Evolutionary conservation across 2,329 filamentous ascomycete species (phyloP), one percentile per base, ranked within the genome.

Genomic region (Aureobasidium sp.): DNA sequence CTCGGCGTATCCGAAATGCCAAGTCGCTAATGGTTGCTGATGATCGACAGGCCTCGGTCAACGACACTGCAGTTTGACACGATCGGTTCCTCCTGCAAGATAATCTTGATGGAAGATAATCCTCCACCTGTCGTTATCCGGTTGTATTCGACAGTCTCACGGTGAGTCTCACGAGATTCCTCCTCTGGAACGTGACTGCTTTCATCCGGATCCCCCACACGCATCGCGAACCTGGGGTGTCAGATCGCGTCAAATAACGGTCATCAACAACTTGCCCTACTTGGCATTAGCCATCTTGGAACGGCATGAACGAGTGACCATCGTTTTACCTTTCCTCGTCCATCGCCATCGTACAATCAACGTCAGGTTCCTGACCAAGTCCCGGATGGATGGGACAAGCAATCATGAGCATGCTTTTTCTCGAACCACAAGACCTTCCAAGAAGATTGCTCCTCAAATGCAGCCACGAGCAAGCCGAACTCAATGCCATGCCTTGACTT

Each of bases 381-480:
- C 37, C 32, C 50, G 50, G 50, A 54, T 54, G 50, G 50, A 54
- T 54, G 50, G 50, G 37, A 41, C 36, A 42, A 27, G 27, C 15
- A 39, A 52, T 52, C 9, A 21, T 8, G 25, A 8, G 29, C 49
- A 54, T 54, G 50, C 50, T 54, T 54, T 53, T 54, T 54, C 50
- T 54, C 37, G 50, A 42, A 32, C 27, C 10, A 11, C 25, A n/a
- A 54, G 21, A 7, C 9, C 27, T 54, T 42, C 50, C 7, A 42
- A 27, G 13, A 41, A 6, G 50, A 42, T 41, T 41, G 25, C 25
- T 54, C 36, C 32, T 36, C 50, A 16, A 5, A 27, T 41, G 27
- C 50, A 54, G 50, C 50, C 37, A 54, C 37, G 50, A 54, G 37
- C 50, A 37, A 42, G 50, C 50, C 50, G 16, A 54, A 42, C 50